Evolutionary conservation across 441 rosid species (phyloP).

Genomic region (Euphorbia schlechtendalii): DNA sequence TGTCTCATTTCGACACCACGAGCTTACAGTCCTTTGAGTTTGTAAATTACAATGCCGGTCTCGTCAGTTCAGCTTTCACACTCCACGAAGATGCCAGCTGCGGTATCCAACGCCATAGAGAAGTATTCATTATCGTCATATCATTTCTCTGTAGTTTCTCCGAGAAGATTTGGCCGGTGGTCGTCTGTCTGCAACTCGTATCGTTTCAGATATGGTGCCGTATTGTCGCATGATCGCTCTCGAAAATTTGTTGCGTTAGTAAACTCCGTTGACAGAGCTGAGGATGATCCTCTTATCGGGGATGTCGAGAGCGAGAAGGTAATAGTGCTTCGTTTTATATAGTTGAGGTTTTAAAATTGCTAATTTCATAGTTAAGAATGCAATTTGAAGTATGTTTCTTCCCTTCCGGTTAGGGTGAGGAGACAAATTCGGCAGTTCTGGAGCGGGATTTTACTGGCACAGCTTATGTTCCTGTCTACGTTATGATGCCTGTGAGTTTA

Average conservation of each 20-base stretch:
- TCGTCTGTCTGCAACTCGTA: conserved; percentile 18
- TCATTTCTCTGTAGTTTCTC: conserved; percentile 16
- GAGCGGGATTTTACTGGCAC: conserved; percentile 87
- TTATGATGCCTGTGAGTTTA: conserved; percentile 78
- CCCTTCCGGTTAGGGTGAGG: conserved; percentile 36
- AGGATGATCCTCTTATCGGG: conserved; percentile 26
- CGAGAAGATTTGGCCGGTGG: conserved; percentile 13
- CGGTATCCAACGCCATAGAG: conserved; percentile 3
- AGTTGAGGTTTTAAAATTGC: neutral
- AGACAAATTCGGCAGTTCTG: conserved; percentile 33
- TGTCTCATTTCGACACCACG: neutral
- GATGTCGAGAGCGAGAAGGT: conserved; percentile 31
- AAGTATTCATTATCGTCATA: conserved; percentile 8
- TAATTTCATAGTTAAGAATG: neutral
- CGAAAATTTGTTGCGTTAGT: conserved; percentile 24
- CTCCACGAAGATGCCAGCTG: conserved; percentile 18
- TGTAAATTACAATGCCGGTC: conserved; percentile 28
- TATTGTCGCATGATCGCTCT: conserved; percentile 19
- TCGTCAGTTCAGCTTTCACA: conserved; percentile 28
- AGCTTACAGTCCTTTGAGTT: neutral
- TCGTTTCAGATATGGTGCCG: conserved; percentile 20
- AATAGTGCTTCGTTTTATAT: neutral
- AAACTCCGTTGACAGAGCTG: conserved; percentile 23
- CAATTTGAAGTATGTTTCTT: neutral
- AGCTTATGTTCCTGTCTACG: conserved; percentile 78